Conservation (phyloP, 192 early-diverging fungal genomes). For the Backusella westeae region DNA sequence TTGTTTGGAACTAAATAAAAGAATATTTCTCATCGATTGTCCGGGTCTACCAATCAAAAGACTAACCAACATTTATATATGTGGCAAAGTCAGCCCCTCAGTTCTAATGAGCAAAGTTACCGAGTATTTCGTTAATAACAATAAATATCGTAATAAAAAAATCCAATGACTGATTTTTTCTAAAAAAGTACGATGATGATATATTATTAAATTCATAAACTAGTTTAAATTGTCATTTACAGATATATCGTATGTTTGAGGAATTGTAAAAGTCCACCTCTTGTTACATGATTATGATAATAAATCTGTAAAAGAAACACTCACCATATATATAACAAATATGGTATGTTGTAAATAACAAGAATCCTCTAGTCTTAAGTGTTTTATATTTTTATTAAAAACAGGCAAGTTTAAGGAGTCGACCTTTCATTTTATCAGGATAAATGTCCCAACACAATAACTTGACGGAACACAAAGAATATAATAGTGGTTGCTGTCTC, state of each 20-base stretch:
- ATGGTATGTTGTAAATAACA: neutral
- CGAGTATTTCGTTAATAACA: neutral
- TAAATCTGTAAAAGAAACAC: neutral
- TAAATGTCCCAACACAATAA: neutral
- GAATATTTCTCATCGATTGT: neutral
- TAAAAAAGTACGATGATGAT: neutral
- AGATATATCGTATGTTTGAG: neutral
- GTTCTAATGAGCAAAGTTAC: neutral
- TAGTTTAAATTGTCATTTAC: neutral
- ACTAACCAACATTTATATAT: neutral
- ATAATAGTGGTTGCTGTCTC: neutral
- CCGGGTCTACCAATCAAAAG: neutral
- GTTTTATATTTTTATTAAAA: neutral
- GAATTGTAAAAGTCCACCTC: too few species aligned
- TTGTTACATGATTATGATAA: neutral
- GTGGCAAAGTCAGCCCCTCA: neutral
- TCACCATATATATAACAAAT: neutral
- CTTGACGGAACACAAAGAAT: neutral
- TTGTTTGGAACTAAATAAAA: neutral
- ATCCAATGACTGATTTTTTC: neutral
- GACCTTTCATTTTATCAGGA: neutral
- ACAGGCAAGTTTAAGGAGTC: neutral
- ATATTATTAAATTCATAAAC: neutral
- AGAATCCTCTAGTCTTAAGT: neutral
- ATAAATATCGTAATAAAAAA: neutral